Evolutionary conservation across 805 yeast species (phyloP).

Genomic region (Cyberlindnera suaveolens): DNA sequence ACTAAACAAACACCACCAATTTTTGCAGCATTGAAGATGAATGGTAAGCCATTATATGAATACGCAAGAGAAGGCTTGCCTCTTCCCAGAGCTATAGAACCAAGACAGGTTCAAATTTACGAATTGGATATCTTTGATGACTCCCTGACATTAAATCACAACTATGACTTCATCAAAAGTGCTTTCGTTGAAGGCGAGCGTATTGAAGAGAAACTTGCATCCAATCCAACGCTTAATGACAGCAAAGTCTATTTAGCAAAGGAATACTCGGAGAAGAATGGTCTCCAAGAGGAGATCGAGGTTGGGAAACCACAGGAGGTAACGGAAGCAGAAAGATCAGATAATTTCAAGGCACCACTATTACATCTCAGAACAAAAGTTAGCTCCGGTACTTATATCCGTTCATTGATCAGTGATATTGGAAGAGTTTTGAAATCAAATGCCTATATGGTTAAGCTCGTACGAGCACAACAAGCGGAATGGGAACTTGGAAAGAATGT

Average conservation of each 20-base stretch:
- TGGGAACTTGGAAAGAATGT: constrained; percentile 75
- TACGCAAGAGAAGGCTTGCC: constrained; percentile 88
- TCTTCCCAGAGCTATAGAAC: constrained; percentile 75
- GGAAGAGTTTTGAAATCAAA: constrained; percentile 77
- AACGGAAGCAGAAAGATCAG: constrained; percentile 31
- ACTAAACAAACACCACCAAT: constrained; percentile 91
- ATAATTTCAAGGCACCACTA: constrained; percentile 51
- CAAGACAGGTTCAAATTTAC: constrained; percentile 61
- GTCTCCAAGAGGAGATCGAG: constrained; percentile 32
- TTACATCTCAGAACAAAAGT: constrained; percentile 73
- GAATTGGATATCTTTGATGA: constrained; percentile 49
- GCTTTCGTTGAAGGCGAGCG: constrained; percentile 50
- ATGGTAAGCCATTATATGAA: constrained; percentile 90
- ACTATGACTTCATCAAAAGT: constrained; percentile 38
- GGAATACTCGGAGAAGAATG: constrained; percentile 43
- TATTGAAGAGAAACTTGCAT: constrained; percentile 29
- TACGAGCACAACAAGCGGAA: constrained; percentile 70
- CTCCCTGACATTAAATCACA: constrained; percentile 49
- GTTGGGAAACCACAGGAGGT: constrained; percentile 32
- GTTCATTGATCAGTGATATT: constrained; percentile 83
- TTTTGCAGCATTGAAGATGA: constrained; percentile 88
- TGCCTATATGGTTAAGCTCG: constrained; percentile 82
- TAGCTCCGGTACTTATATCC: constrained; percentile 91
- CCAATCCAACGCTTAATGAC: constrained; percentile 46
- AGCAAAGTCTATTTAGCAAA: constrained; percentile 55